Evolutionary conservation across 2,329 filamentous ascomycete species (phyloP).

Genomic region (Corniculantispora saksenae): DNA sequence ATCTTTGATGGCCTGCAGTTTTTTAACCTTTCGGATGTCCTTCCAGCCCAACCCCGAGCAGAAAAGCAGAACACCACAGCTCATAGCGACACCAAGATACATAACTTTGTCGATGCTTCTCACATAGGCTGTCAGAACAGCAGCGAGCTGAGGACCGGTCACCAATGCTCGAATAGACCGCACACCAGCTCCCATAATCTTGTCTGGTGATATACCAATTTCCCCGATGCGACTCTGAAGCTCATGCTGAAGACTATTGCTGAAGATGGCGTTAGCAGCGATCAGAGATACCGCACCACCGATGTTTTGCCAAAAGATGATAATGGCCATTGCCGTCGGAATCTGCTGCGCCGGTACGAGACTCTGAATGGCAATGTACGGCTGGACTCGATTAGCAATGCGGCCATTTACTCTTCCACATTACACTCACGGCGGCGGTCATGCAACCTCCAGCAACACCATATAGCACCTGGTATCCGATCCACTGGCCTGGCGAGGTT

Average conservation of each 20-base stretch:
- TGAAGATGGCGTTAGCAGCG: constrained; percentile 29
- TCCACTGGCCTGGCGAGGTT: constrained; percentile 21
- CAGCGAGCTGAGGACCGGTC: too few species aligned
- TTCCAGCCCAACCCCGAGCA: not conserved
- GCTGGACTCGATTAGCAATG: constrained; percentile 16
- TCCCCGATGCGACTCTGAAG: not conserved
- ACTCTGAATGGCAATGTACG: constrained; percentile 28
- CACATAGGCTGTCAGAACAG: not conserved
- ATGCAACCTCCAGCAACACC: constrained; percentile 19
- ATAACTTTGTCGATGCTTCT: not conserved
- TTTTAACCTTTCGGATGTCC: not conserved
- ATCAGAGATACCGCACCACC: constrained; percentile 28
- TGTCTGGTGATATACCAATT: not conserved
- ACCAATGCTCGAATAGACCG: not conserved
- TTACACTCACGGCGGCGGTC: too few species aligned
- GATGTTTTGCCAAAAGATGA: constrained; percentile 29
- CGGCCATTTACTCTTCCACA: too few species aligned
- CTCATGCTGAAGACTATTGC: not conserved
- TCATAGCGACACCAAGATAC: not conserved
- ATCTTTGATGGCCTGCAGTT: not conserved
- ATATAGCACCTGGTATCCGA: constrained; percentile 23
- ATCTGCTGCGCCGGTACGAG: constrained; percentile 26
- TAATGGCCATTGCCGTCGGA: constrained; percentile 28
- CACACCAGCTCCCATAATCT: too few species aligned
- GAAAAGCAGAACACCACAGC: not conserved